Evolutionary conservation across 805 yeast species (phyloP).

Genomic region (Schwanniomyces occidentalis): DNA sequence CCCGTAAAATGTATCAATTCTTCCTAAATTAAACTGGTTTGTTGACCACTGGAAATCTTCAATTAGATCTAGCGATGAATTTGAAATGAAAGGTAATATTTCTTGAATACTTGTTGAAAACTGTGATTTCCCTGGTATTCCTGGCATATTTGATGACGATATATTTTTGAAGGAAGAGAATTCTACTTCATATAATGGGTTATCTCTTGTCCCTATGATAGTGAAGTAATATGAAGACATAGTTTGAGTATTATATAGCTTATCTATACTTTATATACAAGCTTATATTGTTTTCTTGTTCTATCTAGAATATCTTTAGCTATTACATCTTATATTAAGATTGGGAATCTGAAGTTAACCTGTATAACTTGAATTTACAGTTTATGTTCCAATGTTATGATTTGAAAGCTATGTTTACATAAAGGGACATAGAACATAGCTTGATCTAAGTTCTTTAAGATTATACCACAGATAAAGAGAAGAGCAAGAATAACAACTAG

Average conservation of each 20-base stretch:
- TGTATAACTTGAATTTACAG: no score
- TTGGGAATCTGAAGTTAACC: no score
- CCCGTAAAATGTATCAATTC: slow-evolving; percentile 84
- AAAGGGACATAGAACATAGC: no score
- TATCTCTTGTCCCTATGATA: slow-evolving; percentile 82
- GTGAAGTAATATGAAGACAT: slow-evolving; percentile 84
- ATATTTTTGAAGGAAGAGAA: slow-evolving; percentile 63
- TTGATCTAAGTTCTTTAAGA: no score
- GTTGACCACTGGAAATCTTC: slow-evolving; percentile 86
- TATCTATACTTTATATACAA: no score
- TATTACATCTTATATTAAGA: no score
- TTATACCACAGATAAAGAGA: not conserved
- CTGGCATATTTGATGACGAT: slow-evolving; percentile 9
- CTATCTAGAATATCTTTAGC: no score
- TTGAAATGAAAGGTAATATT: slow-evolving; percentile 82
- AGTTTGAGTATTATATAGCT: no score
- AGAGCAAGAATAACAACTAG: not conserved
- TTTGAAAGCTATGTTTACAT: slow-evolving; percentile 3
- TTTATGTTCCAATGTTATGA: slow-evolving; percentile 5
- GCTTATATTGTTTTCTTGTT: no score
- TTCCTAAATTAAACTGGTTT: slow-evolving; percentile 65
- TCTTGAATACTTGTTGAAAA: slow-evolving; percentile 74
- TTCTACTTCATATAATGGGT: slow-evolving; percentile 85
- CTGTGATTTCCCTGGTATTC: slow-evolving; percentile 51
- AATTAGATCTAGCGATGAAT: slow-evolving; percentile 86